Base-by-base conservation (phyloP, 768 basidiomycete genomes). In the Tylopilus subfusipes region DNA sequence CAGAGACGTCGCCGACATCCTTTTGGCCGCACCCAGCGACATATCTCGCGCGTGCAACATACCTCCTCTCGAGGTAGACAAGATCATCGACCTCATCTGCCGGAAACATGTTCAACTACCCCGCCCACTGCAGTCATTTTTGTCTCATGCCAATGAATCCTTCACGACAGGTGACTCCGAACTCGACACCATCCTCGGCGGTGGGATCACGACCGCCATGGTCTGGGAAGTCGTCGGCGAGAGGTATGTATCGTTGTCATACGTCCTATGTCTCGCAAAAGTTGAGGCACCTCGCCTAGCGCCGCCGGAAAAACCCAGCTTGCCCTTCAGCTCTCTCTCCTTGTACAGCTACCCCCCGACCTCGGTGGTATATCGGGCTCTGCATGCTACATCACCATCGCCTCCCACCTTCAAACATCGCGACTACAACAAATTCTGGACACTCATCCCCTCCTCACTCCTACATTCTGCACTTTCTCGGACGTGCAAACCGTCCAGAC, bases 261-360 rank as follows among this genome's bases (percentile, higher is more conserved):
- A 47, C 24, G 36, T 40, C 22, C 22, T 49, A 19, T 19, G 48
- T 52, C 42, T 39, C 27, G 9, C 21, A 36, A 45, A 25, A 30
- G 19, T 48, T 66, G 39, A 63, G 33, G 29, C 18, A 12, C 31
- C 50, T 44, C 38, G 30, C 38, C 16, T 66, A 99, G 97, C 66
- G 87, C 93, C 22, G 85, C 96, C 25, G 97, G 97, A 36, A 99
- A 99, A 73, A 93, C 93, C 1, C 94, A 98, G 63, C 72, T 98
- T 5, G 90, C 88, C 4, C 76, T 99, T 14, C 93, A 95, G 60
- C 78, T 93, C 19, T 83, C 91, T 4, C 74, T 96, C 29, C 76
- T 81, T 21, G 87, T 90, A 1, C 95, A 98, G 66, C 76, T 90
- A 0, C 83, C 89, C 22, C 63, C 21, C 43, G 64, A 68, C 42